Percentiles rank a stretch among this genome's conserved stretches.
These are phyloP conservation scores for Globisporangium apiculatum DNA, from an alignment of 352 stramenopile genomes.

Conservation along the genomic window DNA sequence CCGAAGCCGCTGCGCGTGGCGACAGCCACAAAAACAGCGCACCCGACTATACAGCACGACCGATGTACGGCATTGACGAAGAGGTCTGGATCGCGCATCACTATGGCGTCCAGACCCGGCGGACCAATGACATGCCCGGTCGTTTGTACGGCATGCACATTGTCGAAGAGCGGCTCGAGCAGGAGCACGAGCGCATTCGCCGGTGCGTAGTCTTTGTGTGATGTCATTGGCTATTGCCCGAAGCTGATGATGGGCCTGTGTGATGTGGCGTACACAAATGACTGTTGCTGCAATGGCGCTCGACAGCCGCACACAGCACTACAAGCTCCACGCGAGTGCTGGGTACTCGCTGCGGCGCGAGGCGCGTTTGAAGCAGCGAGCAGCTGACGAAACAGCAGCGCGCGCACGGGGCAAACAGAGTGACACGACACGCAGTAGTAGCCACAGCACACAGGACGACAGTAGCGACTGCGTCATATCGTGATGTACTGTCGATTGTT, in stretches of 20 bases:
- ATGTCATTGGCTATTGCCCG: not conserved
- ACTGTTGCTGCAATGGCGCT: not conserved
- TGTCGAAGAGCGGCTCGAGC: constrained; percentile 59
- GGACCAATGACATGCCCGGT: constrained; percentile 31
- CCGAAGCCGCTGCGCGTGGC: constrained; percentile 21
- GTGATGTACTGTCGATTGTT: too few species aligned
- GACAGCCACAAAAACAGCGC: not conserved
- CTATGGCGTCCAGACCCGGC: constrained; percentile 52
- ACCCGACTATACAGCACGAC: constrained; percentile 9
- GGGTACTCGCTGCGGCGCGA: constrained; percentile 76
- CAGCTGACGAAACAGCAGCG: constrained; percentile 31
- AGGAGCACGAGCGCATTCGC: constrained; percentile 57
- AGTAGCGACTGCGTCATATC: too few species aligned
- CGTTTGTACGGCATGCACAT: constrained; percentile 72
- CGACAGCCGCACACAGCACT: constrained; percentile 53
- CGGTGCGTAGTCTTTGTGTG: constrained; percentile 15
- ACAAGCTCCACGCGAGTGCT: constrained; percentile 54
- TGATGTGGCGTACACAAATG: not conserved
- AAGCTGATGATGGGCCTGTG: not conserved
- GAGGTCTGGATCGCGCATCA: constrained; percentile 82
- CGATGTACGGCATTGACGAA: constrained; percentile 73
- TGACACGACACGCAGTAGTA: too few species aligned
- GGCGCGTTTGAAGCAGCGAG: constrained; percentile 42
- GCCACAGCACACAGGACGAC: too few species aligned
- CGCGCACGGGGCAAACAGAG: constrained; percentile 13